A percentile compares a stretch with the other conserved stretches of the same genome.
Evolutionary conservation across 305 asterid species (phyloP).

Genomic region (Caryopteris hybrid): DNA sequence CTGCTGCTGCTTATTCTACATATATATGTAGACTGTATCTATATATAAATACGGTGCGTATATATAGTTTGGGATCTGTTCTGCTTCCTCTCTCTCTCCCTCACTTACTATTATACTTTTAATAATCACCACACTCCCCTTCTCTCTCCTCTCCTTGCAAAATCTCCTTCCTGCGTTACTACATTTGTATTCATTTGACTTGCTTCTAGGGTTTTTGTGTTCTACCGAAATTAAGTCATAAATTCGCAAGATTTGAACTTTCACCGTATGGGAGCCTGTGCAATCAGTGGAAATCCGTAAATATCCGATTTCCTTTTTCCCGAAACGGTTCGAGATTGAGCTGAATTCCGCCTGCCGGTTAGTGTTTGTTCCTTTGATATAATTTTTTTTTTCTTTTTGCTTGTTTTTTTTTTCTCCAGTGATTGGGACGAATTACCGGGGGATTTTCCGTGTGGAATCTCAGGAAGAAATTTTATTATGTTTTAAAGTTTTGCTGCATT

Average conservation of each 20-base stretch:
- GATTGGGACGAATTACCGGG: slow-evolving; percentile 4
- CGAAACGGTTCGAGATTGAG: slow-evolving; percentile 13
- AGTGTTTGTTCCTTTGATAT: neutral
- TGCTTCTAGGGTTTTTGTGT: slow-evolving; percentile 35
- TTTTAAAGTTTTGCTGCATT: slow-evolving; percentile 6
- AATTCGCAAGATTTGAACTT: slow-evolving; percentile 13
- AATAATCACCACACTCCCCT: slow-evolving; percentile 17
- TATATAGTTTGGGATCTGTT: no score
- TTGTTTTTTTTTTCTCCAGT: neutral
- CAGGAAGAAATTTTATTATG: neutral
- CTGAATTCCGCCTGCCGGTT: slow-evolving; percentile 29
- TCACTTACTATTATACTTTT: slow-evolving; percentile 16
- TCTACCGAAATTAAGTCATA: slow-evolving; percentile 6
- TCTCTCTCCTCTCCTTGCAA: slow-evolving; percentile 26
- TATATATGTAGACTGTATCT: neutral
- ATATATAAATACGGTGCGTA: neutral
- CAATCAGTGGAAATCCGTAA: slow-evolving; percentile 11
- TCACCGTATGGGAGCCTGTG: slow-evolving; percentile 5
- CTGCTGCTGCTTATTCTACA: slow-evolving; percentile 29
- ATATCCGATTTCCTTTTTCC: slow-evolving; percentile 6
- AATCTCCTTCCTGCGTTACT: slow-evolving; percentile 33
- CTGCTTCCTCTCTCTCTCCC: slow-evolving; percentile 12
- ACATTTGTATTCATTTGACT: slow-evolving; percentile 49
- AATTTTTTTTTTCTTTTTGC: neutral
- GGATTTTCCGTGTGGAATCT: neutral